Evolutionary conservation across 331 rosid species (phyloP).

Genomic region (Quercus tomentella): DNA sequence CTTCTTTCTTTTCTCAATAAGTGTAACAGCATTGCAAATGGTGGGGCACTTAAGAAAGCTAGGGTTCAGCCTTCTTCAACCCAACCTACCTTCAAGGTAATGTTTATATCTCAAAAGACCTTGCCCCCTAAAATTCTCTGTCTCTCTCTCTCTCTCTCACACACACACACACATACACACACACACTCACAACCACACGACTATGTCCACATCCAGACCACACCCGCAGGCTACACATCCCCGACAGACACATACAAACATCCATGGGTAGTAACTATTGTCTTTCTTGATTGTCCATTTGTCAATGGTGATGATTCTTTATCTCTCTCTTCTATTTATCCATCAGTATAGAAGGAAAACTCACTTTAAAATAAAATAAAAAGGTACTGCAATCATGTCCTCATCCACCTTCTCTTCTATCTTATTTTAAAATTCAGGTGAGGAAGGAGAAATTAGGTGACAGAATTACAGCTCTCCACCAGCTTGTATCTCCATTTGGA

Average conservation of each 20-base stretch:
- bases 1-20: constrained; percentile 20
- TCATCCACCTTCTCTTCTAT: constrained; percentile 17
- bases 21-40: constrained; percentile 81
- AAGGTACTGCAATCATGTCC: constrained; percentile 30
- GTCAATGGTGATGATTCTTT: constrained; percentile 48
- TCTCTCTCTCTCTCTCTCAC: constrained; percentile 15
- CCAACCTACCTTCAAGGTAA: constrained; percentile 90
- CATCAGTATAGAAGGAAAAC: constrained; percentile 1
- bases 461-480: constrained; percentile 96
- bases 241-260: constrained; percentile 23
- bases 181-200: constrained; percentile 6
- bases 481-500: constrained; percentile 98
- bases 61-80: constrained; percentile 79
- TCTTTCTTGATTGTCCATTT: constrained; percentile 78
- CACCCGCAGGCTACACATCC: constrained; percentile 15
- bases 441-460: constrained; percentile 99
- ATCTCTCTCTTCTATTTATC: constrained; percentile 25
- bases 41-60: constrained; percentile 91
- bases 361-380: constrained; percentile 3
- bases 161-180: too few species aligned
- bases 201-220: background rate
- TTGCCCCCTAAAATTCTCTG: constrained; percentile 24
- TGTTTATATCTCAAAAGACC: background rate
- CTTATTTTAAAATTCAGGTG: constrained; percentile 51
- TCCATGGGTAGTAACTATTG: constrained; percentile 52